Evolutionary conservation across 2,329 filamentous ascomycete genomes (phyloP).

Genomic region (Microdochium trichocladiopsis): DNA sequence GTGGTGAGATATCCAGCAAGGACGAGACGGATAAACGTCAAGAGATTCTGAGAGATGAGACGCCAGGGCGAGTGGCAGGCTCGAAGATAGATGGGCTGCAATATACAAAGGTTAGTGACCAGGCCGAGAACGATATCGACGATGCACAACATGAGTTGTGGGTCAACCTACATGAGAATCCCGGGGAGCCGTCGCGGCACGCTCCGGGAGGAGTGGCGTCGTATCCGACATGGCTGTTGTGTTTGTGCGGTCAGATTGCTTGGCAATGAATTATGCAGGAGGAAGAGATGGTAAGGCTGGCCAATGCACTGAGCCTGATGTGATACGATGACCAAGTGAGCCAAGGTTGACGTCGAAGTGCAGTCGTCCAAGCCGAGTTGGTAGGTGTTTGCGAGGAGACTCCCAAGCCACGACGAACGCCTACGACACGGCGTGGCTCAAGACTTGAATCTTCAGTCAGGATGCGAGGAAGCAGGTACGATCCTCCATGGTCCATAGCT

Average conservation of each 20-base stretch:
- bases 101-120: slow-evolving; percentile 6
- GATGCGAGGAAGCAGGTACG: no score
- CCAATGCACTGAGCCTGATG: no score
- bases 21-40: slow-evolving; percentile 34
- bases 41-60: slow-evolving; percentile 34
- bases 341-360: no score
- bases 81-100: slow-evolving; percentile 42
- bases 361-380: no score
- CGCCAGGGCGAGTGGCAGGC: slow-evolving; percentile 45
- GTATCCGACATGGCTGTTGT: slow-evolving; percentile 14
- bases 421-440: no score
- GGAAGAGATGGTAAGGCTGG: no score
- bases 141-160: background rate
- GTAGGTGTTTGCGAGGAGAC: no score
- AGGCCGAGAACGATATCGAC: background rate
- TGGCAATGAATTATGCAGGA: no score
- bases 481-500: no score
- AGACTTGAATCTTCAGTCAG: no score
- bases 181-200: slow-evolving; percentile 3
- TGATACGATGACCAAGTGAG: no score
- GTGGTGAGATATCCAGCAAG: slow-evolving; percentile 35
- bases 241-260: background rate
- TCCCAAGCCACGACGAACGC: no score
- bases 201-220: slow-evolving; percentile 17
- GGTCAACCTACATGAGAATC: slow-evolving; percentile 16